Conservation (phyloP, 2,329 filamentous ascomycete species). For the Leptodontidium sp. region DNA sequence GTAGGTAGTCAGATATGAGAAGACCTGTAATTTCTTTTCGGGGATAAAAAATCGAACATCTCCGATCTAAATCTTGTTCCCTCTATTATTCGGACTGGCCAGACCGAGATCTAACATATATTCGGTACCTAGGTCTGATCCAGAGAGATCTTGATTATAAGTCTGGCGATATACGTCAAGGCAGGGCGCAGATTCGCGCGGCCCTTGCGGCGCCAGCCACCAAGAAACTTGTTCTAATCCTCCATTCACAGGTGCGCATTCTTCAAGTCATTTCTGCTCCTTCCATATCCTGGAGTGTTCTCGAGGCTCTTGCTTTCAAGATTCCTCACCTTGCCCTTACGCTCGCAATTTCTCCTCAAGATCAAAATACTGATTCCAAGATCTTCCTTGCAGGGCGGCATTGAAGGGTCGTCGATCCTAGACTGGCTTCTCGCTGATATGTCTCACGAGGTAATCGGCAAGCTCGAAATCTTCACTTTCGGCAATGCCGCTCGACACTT, state of each 20-base stretch:
- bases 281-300: too few relatives aligned
- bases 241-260: constrained; percentile 65
- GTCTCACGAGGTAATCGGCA: constrained; percentile 69
- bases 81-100: not conserved
- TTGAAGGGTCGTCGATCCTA: constrained; percentile 75
- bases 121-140: constrained; percentile 56
- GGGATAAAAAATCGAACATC: too few relatives aligned
- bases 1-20: constrained; percentile 45
- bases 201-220: constrained; percentile 64
- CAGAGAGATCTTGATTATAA: constrained; percentile 79
- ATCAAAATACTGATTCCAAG: not conserved
- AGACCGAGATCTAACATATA: not conserved
- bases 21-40: too few relatives aligned
- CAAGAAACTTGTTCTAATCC: constrained; percentile 75
- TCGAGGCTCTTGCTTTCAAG: too few relatives aligned
- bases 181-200: constrained; percentile 67
- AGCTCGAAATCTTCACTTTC: constrained; percentile 81
- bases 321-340: not conserved
- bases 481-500: constrained; percentile 83
- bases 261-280: not conserved
- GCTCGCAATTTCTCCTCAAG: not conserved
- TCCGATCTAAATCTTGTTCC: too few relatives aligned
- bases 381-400: constrained; percentile 63
- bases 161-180: constrained; percentile 69
- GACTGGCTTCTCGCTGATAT: constrained; percentile 81